Conservation (phyloP, 192 early-diverging fungal genomes). For the Dissophora ornata region DNA sequence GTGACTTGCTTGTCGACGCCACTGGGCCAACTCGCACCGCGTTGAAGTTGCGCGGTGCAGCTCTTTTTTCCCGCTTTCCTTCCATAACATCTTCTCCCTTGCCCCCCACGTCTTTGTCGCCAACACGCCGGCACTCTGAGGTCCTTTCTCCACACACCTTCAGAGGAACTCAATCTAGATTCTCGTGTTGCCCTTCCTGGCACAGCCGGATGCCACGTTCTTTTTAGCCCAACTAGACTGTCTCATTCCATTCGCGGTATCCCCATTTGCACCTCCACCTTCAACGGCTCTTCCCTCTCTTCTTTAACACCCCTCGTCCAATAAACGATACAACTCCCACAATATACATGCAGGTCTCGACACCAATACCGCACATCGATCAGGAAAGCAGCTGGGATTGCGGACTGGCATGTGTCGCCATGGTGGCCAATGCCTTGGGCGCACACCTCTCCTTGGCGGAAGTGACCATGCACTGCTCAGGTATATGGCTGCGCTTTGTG, state of each 20-base stretch:
- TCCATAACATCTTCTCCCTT: too few relatives aligned
- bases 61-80: too few relatives aligned
- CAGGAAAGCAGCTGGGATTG: slow-evolving; percentile 83
- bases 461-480: slow-evolving; percentile 64
- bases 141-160: too few relatives aligned
- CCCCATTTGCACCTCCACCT: too few relatives aligned
- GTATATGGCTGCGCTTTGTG: not conserved
- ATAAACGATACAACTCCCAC: not conserved
- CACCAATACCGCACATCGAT: slow-evolving; percentile 44
- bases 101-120: too few relatives aligned
- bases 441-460: slow-evolving; percentile 65
- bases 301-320: not conserved
- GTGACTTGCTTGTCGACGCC: not conserved
- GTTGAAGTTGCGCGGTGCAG: too few relatives aligned
- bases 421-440: slow-evolving; percentile 77
- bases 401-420: slow-evolving; percentile 85
- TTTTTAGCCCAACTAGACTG: too few relatives aligned
- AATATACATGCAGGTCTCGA: slow-evolving; percentile 42
- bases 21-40: too few relatives aligned
- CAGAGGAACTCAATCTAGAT: not conserved
- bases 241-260: too few relatives aligned
- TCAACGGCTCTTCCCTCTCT: not conserved
- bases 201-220: too few relatives aligned
- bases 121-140: too few relatives aligned
- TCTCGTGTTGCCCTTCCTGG: not conserved